A percentile compares a stretch with the other conserved stretches of the same genome.
Evolutionary conservation across 148 eudicot species (phyloP).

Genomic region (Arbutus unedo): DNA sequence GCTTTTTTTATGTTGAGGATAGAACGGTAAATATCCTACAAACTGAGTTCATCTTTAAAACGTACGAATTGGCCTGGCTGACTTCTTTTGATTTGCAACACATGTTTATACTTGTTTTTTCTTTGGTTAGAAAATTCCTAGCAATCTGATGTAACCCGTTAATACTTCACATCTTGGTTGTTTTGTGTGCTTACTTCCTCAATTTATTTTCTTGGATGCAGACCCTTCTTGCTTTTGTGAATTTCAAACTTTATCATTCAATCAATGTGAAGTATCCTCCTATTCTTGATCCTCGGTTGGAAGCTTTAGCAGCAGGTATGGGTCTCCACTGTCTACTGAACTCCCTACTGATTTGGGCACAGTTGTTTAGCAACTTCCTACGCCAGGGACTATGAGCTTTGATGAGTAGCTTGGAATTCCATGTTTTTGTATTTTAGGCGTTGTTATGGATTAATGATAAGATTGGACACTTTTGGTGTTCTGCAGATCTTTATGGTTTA

Average conservation of each 20-base stretch:
- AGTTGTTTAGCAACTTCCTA: constrained; percentile 6
- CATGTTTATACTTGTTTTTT: neutral
- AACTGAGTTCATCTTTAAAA: neutral
- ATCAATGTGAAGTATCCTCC: constrained; percentile 86
- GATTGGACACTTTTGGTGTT: constrained; percentile 9
- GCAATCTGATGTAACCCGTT: neutral
- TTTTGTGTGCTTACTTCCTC: neutral
- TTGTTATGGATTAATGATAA: neutral
- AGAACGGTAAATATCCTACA: neutral
- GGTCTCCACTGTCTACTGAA: neutral
- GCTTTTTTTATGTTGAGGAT: neutral
- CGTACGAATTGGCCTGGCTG: neutral
- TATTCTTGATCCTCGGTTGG: constrained; percentile 77
- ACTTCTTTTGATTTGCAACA: neutral
- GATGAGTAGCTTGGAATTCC: neutral
- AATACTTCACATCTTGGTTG: neutral
- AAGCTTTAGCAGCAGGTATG: constrained; percentile 87
- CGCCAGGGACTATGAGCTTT: neutral
- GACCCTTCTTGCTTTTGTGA: constrained; percentile 82
- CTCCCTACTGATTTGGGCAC: neutral
- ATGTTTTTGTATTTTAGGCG: neutral
- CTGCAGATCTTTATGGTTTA: constrained; percentile 83
- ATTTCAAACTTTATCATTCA: constrained; percentile 65
- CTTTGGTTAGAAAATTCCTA: neutral
- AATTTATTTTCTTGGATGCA: constrained; percentile 31